Evolutionary conservation across 148 eudicot species (phyloP).

Genomic region (Cornus controversa): DNA sequence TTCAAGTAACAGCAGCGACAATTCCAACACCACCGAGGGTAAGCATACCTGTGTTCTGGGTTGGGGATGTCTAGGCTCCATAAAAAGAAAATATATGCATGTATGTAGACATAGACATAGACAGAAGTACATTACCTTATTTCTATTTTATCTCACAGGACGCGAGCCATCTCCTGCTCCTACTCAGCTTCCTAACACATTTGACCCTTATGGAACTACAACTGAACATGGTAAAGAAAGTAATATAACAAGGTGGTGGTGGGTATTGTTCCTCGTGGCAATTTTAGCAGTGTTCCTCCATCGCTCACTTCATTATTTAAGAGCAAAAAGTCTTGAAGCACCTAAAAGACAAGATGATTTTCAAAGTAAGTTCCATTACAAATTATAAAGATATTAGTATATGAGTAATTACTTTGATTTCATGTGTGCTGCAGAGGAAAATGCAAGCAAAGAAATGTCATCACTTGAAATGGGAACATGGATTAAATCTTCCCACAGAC

Average conservation of each 20-base stretch:
- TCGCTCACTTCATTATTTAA: background rate
- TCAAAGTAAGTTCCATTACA: background rate
- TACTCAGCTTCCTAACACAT: background rate
- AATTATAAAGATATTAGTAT: background rate
- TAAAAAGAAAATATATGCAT: background rate
- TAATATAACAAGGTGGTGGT: background rate
- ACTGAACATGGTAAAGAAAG: background rate
- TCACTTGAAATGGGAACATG: background rate
- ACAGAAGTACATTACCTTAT: no score
- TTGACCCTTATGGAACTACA: background rate
- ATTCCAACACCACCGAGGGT: background rate
- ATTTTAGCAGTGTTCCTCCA: background rate
- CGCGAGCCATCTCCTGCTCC: background rate
- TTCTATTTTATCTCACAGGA: background rate
- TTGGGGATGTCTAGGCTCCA: background rate
- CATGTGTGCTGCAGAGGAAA: background rate
- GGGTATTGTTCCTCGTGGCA: background rate
- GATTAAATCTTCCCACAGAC: background rate
- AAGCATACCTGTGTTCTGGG: background rate
- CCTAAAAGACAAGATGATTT: background rate
- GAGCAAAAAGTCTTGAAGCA: background rate
- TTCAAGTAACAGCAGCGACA: background rate
- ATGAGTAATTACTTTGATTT: background rate
- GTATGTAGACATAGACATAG: background rate
- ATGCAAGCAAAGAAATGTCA: background rate